Evolutionary conservation across 2,329 filamentous ascomycete genomes (phyloP).

Genomic region (Apiospora rasikravindrae): DNA sequence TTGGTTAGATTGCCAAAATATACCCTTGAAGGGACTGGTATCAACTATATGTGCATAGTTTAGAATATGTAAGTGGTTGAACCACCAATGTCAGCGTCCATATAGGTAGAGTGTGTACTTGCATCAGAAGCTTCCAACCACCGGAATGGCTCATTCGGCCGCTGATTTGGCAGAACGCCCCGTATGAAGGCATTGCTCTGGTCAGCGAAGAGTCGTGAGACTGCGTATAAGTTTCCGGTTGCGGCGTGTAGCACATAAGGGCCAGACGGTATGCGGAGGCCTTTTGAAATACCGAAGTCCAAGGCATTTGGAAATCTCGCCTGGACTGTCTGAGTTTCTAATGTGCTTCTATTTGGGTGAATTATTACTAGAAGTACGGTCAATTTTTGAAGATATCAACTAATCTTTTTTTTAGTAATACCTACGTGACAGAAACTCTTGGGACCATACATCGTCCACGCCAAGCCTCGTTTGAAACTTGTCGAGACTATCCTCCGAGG

Average conservation of each 20-base stretch:
- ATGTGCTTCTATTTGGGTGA: neutral
- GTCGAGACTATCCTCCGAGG: neutral
- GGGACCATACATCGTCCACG: conserved; percentile 8
- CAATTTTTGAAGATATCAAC: neutral
- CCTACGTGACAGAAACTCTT: conserved; percentile 7
- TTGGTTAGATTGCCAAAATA: conserved; percentile 7
- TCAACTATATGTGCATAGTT: conserved; percentile 15
- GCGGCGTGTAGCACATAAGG: conserved; percentile 24
- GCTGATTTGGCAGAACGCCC: conserved; percentile 18
- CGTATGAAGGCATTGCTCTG: conserved; percentile 26
- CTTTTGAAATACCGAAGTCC: neutral
- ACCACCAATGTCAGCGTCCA: neutral
- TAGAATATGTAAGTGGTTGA: neutral
- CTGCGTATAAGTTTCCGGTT: conserved; percentile 21
- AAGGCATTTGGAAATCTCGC: neutral
- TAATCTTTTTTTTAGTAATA: neutral
- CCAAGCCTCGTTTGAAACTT: neutral
- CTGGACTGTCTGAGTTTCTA: neutral
- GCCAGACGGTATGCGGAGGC: conserved; percentile 16
- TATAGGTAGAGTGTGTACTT: neutral
- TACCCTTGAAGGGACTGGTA: conserved; percentile 29
- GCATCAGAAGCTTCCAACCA: conserved; percentile 25
- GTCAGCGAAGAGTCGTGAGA: conserved; percentile 25
- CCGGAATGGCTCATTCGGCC: neutral
- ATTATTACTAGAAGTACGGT: neutral